Evolutionary conservation across 352 stramenopile genomes (phyloP), one percentile per base, ranked within the genome.

Genomic region (Bremia lactucae): DNA sequence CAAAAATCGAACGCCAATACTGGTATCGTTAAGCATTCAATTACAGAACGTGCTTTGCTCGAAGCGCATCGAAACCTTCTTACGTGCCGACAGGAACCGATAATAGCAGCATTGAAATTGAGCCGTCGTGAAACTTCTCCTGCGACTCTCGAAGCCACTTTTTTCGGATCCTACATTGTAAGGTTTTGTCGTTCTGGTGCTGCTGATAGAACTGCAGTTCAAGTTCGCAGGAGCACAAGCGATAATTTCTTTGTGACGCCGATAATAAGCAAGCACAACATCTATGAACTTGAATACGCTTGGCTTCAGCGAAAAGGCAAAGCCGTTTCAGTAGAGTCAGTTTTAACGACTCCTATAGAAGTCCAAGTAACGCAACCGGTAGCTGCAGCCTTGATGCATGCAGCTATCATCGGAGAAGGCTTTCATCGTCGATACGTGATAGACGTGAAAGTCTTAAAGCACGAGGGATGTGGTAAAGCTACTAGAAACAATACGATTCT

Each of bases 381-480:
- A 22, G 37, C 53, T 28, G 44, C 40, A n/a, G 52, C 55, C 9
- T 68, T 51, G 9, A 16, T 66, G 8, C 28, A 52, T 6, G 45
- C 45, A 48, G 18, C 22, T 31, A 56, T 67, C 14, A 7, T 25
- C 23, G 58, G 68, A 2, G 54, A 68, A 52, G 68, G 68, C 9
- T 80, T 80, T 24, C 68, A 80, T 24, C 68, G 61, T 3, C 59
- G 40, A 35, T 60, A 69, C 22, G 37, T 44, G 5, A 52, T 80
- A 21, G 48, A 72, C 29, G 21, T 75, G 1, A 33, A 65, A 25
- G 7, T 68, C 4, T 34, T 54, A 21, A 42, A 64, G 7, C 11
- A 33, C 10, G n/a, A 36, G 6, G 23, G 35, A 13, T 65, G 44
- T 18, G 25, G 33, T 1, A 15, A 38, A 16, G 14, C 33, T 10